A percentile compares a stretch with the other conserved stretches of the same genome.
phyloP scores from a whole-genome alignment of 768 basidiomycete genomes.

The Boletellus emodensis region DNA sequence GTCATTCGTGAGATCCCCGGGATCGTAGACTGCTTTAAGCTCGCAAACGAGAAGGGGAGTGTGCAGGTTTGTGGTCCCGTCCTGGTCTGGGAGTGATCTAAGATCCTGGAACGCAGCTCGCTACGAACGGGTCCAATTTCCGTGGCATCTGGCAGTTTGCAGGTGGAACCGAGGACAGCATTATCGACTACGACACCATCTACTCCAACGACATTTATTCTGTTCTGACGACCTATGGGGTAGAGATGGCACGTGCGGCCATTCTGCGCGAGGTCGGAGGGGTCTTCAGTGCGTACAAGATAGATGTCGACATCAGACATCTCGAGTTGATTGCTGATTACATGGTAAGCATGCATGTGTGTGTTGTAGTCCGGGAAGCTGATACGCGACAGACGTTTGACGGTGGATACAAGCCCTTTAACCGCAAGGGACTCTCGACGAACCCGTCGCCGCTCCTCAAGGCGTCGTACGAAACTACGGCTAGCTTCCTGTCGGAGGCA shows the following conservation, averaged over 20 bases:
- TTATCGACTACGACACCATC: constrained; percentile 74
- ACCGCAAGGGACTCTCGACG: constrained; percentile 88
- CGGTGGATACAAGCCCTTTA: constrained; percentile 97
- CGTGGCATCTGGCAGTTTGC: constrained; percentile 82
- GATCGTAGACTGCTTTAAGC: constrained; percentile 82
- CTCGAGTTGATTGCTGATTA: constrained; percentile 97
- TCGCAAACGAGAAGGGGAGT: constrained; percentile 47
- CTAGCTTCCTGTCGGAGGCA: constrained; percentile 89
- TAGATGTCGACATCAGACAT: constrained; percentile 91
- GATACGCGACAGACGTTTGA: constrained; percentile 78
- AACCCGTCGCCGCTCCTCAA: constrained; percentile 96
- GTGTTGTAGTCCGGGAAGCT: background rate
- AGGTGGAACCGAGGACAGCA: constrained; percentile 46
- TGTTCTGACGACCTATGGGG: constrained; percentile 87
- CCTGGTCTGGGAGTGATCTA: background rate
- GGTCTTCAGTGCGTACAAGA: constrained; percentile 93
- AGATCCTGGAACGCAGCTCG: constrained; percentile 45
- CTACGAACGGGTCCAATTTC: constrained; percentile 93
- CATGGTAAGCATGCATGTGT: constrained; percentile 63
- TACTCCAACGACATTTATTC: constrained; percentile 96
- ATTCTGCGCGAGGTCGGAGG: constrained; percentile 89
- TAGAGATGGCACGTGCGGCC: constrained; percentile 90
- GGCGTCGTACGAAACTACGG: constrained; percentile 96
- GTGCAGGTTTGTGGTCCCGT: constrained; percentile 36
- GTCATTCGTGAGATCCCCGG: constrained; percentile 87